phyloP scores from a whole-genome alignment of 2,329 filamentous ascomycete species.

The Cladophialophora bantiana region DNA sequence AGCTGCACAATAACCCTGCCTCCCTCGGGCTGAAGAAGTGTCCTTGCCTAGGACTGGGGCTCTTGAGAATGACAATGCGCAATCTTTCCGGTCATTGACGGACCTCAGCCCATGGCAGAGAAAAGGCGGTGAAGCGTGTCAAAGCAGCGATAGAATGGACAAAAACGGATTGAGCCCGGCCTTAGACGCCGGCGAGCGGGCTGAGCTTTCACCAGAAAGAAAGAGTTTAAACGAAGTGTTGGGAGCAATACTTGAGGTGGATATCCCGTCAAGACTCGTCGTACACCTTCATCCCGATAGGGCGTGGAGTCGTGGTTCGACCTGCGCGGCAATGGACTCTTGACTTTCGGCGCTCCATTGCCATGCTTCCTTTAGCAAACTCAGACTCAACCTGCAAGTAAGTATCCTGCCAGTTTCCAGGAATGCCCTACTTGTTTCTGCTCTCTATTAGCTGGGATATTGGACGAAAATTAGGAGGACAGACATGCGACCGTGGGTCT shows the following conservation, averaged over 20 bases:
- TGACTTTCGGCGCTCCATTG: not conserved
- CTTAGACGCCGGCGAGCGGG: not conserved
- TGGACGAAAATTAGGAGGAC: not conserved
- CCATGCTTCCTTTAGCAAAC: not conserved
- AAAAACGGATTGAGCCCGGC: not conserved
- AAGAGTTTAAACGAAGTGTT: not conserved
- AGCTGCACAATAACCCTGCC: not conserved
- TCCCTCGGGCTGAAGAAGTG: not conserved
- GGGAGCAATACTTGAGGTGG: not conserved
- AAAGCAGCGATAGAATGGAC: not conserved
- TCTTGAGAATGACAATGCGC: not conserved
- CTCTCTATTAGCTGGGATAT: not conserved
- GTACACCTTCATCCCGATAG: not conserved
- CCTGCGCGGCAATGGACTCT: not conserved
- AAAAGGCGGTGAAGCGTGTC: constrained; percentile 2
- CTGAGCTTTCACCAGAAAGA: not conserved
- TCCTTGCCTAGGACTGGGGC: not conserved
- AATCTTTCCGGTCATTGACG: not conserved
- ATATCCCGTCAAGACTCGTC: not conserved
- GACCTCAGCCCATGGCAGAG: not conserved
- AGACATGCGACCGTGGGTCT: not conserved
- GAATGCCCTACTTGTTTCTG: not conserved
- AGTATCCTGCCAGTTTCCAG: not conserved
- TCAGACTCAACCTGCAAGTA: not conserved
- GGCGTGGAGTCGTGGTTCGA: not conserved